Evolutionary conservation across 2,329 filamentous ascomycete genomes (phyloP).

Genomic region (Fusarium sp.): DNA sequence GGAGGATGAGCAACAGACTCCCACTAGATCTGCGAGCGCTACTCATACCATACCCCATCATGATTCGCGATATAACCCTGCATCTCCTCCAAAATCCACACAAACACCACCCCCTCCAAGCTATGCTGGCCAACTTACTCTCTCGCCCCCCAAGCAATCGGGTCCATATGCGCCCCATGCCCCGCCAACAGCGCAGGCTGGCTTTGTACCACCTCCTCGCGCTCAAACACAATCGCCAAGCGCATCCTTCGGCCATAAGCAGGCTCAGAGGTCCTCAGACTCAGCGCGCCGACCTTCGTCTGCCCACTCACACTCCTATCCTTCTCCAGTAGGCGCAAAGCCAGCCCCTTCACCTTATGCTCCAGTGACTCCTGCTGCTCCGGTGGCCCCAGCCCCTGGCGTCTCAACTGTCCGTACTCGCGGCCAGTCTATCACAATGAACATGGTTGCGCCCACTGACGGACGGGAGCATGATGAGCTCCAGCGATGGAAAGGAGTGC

Average conservation of each 20-base stretch:
- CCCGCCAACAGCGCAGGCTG: conserved; percentile 47
- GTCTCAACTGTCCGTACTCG: conserved; percentile 55
- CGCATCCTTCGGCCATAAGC: conserved; percentile 56
- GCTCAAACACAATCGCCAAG: conserved; percentile 73
- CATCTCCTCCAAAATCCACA: conserved; percentile 46
- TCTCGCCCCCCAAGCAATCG: conserved; percentile 68
- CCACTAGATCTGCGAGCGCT: conserved; percentile 44
- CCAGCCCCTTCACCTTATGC: conserved; percentile 45
- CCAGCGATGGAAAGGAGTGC: conserved; percentile 89
- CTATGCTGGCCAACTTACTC: conserved; percentile 54
- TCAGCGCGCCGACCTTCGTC: conserved; percentile 66
- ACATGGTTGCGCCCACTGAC: conserved; percentile 72
- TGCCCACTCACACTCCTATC: conserved; percentile 59
- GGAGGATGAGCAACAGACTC: conserved; percentile 56
- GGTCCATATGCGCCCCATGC: conserved; percentile 63
- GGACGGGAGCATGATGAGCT: conserved; percentile 80
- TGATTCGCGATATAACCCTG: conserved; percentile 56
- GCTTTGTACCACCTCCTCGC: conserved; percentile 67
- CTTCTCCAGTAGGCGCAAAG: conserved; percentile 50
- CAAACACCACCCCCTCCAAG: conserved; percentile 64
- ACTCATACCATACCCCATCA: conserved; percentile 42
- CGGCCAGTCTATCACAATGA: conserved; percentile 66
- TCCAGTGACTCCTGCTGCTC: conserved; percentile 34
- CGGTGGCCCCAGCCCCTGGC: conserved; percentile 8
- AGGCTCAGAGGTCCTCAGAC: conserved; percentile 52